These are phyloP conservation scores for Camellia oleifera DNA, from an alignment of 179 eudicot genomes.

Conservation along the genomic window DNA sequence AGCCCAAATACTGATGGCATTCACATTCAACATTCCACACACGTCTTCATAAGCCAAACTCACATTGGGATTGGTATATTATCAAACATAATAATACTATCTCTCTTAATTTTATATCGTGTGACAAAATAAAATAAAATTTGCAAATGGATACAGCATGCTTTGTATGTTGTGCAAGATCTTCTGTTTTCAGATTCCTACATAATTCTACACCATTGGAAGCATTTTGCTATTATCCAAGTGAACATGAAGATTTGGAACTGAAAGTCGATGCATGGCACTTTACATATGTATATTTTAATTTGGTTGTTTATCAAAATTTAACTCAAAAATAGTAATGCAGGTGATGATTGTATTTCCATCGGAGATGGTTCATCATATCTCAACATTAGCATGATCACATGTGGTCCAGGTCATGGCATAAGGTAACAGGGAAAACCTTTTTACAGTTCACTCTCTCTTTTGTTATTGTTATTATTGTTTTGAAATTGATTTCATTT, in stretches of 20 bases:
- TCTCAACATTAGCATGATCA: conserved; percentile 27
- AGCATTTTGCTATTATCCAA: too few relatives aligned
- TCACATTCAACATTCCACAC: conserved; percentile 19
- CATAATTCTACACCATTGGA: too few relatives aligned
- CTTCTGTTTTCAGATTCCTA: too few relatives aligned
- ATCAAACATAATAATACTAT: background rate
- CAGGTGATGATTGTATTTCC: conserved; percentile 66
- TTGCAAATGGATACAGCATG: too few relatives aligned
- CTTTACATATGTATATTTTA: too few relatives aligned
- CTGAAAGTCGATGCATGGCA: too few relatives aligned
- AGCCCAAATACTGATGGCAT: conserved; percentile 68
- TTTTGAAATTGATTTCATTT: background rate
- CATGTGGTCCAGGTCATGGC: conserved; percentile 68
- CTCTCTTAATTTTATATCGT: too few relatives aligned
- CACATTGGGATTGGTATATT: conserved; percentile 24
- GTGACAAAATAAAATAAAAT: too few relatives aligned
- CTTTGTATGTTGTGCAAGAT: too few relatives aligned
- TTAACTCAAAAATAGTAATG: background rate
- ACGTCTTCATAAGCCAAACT: conserved; percentile 24
- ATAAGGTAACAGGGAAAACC: conserved; percentile 36
- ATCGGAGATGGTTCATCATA: conserved; percentile 33
- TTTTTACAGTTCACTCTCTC: too few relatives aligned
- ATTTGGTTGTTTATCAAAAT: background rate
- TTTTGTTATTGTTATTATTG: background rate
- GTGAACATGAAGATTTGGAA: too few relatives aligned